Conservation (phyloP, 2,329 filamentous ascomycete genomes). For the Aspergillus clavatus region DNA sequence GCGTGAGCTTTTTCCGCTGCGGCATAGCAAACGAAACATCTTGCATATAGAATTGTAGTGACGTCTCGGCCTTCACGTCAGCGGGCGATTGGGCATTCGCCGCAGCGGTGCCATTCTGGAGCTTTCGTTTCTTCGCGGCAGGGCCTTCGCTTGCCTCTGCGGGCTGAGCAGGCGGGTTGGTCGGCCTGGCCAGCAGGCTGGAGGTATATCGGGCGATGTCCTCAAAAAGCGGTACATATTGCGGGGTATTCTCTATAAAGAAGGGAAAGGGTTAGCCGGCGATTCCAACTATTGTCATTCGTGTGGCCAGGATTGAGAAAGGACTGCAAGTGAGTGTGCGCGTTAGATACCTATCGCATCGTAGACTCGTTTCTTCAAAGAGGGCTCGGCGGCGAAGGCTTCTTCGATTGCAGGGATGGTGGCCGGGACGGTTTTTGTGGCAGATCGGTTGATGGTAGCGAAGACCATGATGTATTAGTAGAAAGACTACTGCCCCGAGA, state of each 20-base stretch:
- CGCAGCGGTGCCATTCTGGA: slow-evolving; percentile 36
- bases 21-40: slow-evolving; percentile 60
- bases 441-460: slow-evolving; percentile 30
- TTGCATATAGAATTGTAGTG: slow-evolving; percentile 44
- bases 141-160: slow-evolving; percentile 28
- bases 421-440: slow-evolving; percentile 10
- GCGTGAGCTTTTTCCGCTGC: slow-evolving; percentile 58
- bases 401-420: slow-evolving; percentile 35
- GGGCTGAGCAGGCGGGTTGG: slow-evolving; percentile 24
- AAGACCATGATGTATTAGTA: slow-evolving; percentile 31
- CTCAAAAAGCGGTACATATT: slow-evolving; percentile 42
- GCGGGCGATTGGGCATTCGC: slow-evolving; percentile 26
- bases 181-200: slow-evolving; percentile 32
- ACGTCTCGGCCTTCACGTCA: slow-evolving; percentile 31
- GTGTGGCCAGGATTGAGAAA: background rate
- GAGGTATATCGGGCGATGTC: slow-evolving; percentile 47
- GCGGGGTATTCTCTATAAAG: slow-evolving; percentile 32
- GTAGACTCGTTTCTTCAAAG: slow-evolving; percentile 39
- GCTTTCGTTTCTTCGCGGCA: slow-evolving; percentile 47
- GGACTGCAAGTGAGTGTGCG: slow-evolving; percentile 4
- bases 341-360: slow-evolving; percentile 43
- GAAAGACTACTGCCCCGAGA: slow-evolving; percentile 16
- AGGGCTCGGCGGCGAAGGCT: slow-evolving; percentile 37
- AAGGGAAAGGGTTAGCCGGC: slow-evolving; percentile 6
- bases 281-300: background rate